Evolutionary conservation across 2,329 filamentous ascomycete genomes (phyloP).

Genomic region (Bimuria novae-zelandiae): DNA sequence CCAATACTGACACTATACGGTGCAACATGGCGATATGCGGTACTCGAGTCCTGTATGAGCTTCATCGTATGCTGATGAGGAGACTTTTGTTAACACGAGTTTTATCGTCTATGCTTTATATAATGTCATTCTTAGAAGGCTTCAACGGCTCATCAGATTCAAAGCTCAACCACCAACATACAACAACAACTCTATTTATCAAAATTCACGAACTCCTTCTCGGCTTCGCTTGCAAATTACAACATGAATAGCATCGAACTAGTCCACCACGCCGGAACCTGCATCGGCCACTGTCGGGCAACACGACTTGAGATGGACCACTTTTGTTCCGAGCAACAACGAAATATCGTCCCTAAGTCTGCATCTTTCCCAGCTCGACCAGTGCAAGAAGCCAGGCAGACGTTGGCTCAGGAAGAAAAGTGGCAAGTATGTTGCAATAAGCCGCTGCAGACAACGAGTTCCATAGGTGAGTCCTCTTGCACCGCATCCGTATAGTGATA

Average conservation of each 20-base stretch:
- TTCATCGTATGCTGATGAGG: not conserved
- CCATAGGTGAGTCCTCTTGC: slow-evolving; percentile 3
- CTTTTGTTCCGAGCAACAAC: slow-evolving; percentile 20
- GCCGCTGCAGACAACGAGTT: slow-evolving; percentile 1
- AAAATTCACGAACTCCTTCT: too few species aligned
- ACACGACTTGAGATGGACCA: slow-evolving; percentile 27
- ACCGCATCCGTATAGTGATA: too few species aligned
- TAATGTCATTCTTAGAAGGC: not conserved
- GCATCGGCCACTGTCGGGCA: slow-evolving; percentile 31
- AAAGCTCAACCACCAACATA: not conserved
- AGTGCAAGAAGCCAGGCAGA: slow-evolving; percentile 14
- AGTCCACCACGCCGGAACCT: slow-evolving; percentile 14
- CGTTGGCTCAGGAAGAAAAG: slow-evolving; percentile 9
- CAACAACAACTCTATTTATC: not conserved
- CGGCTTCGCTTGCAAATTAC: not conserved
- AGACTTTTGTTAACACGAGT: not conserved
- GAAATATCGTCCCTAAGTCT: slow-evolving; percentile 25
- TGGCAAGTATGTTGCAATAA: slow-evolving; percentile 17
- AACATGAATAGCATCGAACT: slow-evolving; percentile 17
- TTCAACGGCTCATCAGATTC: not conserved
- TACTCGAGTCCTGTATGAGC: not conserved
- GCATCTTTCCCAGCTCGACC: slow-evolving; percentile 32
- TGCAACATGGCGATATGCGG: not conserved
- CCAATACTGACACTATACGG: not conserved
- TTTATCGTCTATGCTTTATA: not conserved